Evolutionary conservation across 73 alveolate genomes (phyloP).

Genomic region (Paramecium biaurelia): DNA sequence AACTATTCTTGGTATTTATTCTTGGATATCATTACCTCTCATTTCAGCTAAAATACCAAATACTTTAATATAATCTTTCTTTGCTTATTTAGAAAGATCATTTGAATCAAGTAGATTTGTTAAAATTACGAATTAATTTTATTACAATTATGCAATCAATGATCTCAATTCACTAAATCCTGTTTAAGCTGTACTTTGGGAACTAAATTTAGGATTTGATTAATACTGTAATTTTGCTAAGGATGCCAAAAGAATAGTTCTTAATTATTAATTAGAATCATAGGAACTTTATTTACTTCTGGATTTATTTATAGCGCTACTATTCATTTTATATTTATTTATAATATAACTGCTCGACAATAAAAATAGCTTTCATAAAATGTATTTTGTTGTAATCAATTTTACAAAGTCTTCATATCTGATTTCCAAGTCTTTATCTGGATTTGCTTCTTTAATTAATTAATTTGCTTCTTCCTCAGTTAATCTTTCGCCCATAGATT

Average conservation of each 20-base stretch:
- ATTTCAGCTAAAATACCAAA: constrained; percentile 36
- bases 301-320: background rate
- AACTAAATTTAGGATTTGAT: background rate
- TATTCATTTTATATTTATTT: background rate
- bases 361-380: background rate
- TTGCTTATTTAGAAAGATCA: constrained; percentile 16
- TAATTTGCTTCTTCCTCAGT: constrained; percentile 82
- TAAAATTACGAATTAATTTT: background rate
- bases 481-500: constrained; percentile 77
- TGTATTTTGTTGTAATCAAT: constrained; percentile 35
- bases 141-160: background rate
- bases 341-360: background rate
- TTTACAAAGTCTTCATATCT: constrained; percentile 42
- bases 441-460: constrained; percentile 62
- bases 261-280: background rate
- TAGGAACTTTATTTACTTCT: background rate
- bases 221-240: background rate
- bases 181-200: background rate
- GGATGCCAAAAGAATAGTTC: background rate
- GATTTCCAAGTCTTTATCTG: background rate
- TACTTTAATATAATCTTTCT: constrained; percentile 56
- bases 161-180: constrained; percentile 2
- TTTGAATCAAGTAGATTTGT: background rate
- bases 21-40: background rate
- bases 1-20: constrained; percentile 34